Base-by-base conservation (phyloP, 306 rosid genomes). In the Prinsepia uniflora region DNA sequence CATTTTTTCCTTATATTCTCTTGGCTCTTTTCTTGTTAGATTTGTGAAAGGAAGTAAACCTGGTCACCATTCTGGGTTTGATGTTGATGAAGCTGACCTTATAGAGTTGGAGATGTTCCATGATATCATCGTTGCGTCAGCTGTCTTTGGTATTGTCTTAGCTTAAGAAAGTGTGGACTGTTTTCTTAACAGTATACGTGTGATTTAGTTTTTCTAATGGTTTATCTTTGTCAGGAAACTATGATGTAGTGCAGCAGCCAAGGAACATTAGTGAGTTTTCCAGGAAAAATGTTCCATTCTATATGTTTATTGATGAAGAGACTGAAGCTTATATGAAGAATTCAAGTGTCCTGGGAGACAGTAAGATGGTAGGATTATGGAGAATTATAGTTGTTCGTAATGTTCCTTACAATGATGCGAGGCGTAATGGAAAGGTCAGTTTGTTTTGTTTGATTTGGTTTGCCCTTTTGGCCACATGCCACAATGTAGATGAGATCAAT, bases 401-500 rank as follows among this genome's bases (percentile, higher is more conserved):
- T 46, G 47, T 91, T 74, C 97, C 98, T 41, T 90, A 89, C 72
- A 73, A 85, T 72, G 98, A 94, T 83, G 70, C 95, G 59, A 84
- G 98, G 74, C 98, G 98, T 63, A 94, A 94, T 54, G 98, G 97
- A 84, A 94, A 94, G 98, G 98, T 94, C 70, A 71, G 78, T 74
- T 72, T 74, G 36, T 54, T 66, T 55, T 47, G 7, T 13, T 72
- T 68, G 60, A 50, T 58, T 49, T 70, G 48, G 63, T 68, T 71
- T 59, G 45, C 50, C 42, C 36, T 39, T 49, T 71, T 46, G n/a
- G 22, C 8, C 43, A 12, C 22, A 19, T 41, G 36, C 8, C 68
- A 52, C 47, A 41, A 13, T 60, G 18, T 60, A 50, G 56, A 36
- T 76, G 46, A 48, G 45, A 75, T 58, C 61, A 39, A 5, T 46